Evolutionary conservation across 495 filamentous ascomycete species (phyloP).

Genomic region (Aspergillus cristatus): DNA sequence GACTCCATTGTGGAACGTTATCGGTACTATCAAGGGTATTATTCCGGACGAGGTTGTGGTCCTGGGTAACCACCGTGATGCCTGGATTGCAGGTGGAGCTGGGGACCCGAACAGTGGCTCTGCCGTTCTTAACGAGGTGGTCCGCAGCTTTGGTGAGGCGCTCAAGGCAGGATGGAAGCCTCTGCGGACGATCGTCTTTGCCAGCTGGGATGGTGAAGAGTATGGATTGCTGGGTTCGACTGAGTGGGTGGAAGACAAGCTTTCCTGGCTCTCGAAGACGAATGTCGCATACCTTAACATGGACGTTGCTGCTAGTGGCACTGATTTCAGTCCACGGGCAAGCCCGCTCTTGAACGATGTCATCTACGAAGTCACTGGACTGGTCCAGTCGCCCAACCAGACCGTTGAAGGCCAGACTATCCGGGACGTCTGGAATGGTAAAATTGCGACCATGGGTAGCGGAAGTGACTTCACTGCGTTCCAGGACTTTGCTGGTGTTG

Average conservation of each 20-base stretch:
- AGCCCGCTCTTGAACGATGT: conserved; percentile 72
- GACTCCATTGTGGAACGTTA: conserved; percentile 90
- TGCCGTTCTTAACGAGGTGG: conserved; percentile 79
- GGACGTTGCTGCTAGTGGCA: conserved; percentile 51
- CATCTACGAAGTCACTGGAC: conserved; percentile 56
- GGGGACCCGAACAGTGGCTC: conserved; percentile 82
- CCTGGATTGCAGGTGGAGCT: conserved; percentile 85
- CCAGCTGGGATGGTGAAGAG: conserved; percentile 71
- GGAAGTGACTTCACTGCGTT: conserved; percentile 71
- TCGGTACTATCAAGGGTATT: conserved; percentile 88
- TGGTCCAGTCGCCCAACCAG: conserved; percentile 72
- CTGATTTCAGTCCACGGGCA: conserved; percentile 36
- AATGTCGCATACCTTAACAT: conserved; percentile 70
- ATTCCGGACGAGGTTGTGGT: conserved; percentile 80
- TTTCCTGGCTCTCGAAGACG: conserved; percentile 70
- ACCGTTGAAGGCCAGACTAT: conserved; percentile 57
- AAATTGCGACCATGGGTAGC: conserved; percentile 59
- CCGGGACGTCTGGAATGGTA: conserved; percentile 48
- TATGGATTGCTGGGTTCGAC: conserved; percentile 62
- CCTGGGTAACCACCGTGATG: conserved; percentile 93
- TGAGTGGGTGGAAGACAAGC: conserved; percentile 73
- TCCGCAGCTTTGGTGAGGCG: conserved; percentile 72
- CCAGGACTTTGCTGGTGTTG: conserved; percentile 62
- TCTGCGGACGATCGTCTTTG: conserved; percentile 68
- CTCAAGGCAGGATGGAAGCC: conserved; percentile 75